These are phyloP conservation scores for Phytophthora rubi DNA, from an alignment of 352 stramenopile species.

Conservation along the genomic window DNA sequence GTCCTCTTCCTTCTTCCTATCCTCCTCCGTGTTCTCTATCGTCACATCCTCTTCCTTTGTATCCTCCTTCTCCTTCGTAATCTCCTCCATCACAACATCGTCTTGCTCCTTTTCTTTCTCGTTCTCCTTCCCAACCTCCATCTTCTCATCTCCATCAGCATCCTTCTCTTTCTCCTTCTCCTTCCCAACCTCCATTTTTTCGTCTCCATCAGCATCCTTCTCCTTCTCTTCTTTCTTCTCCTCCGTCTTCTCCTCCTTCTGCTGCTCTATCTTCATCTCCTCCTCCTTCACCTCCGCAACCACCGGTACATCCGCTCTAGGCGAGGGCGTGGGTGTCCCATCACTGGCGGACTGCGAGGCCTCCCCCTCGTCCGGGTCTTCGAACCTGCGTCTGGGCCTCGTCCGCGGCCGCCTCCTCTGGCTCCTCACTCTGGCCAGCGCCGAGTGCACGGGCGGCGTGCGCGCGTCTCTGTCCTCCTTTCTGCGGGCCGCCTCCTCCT, in stretches of 20 bases:
- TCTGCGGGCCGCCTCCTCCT: conserved; percentile 26
- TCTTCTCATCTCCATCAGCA: neutral
- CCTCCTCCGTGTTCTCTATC: neutral
- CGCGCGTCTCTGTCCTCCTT: conserved; percentile 16
- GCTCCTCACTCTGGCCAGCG: conserved; percentile 30
- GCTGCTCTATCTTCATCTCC: conserved; percentile 7
- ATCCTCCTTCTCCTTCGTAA: neutral
- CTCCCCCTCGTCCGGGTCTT: conserved; percentile 36
- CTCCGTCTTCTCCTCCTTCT: conserved; percentile 12
- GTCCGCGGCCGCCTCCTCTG: conserved; percentile 30
- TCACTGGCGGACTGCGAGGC: conserved; percentile 36
- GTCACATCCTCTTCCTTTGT: neutral
- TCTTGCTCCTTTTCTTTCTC: conserved; percentile 23
- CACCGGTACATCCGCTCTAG: conserved; percentile 15
- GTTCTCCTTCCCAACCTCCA: conserved; percentile 9
- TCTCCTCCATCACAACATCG: too few species aligned
- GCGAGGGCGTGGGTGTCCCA: conserved; percentile 28
- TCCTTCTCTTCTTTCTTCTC: conserved; percentile 20
- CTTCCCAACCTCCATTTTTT: conserved; percentile 4
- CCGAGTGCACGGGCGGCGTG: conserved; percentile 18
- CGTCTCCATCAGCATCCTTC: neutral
- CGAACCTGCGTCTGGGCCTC: conserved; percentile 40
- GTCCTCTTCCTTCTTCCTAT: too few species aligned
- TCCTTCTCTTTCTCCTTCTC: conserved; percentile 17
- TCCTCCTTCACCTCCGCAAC: conserved; percentile 2